A percentile compares a stretch with the other conserved stretches of the same genome.
Evolutionary conservation across 177 flowering plant genomes (phyloP).

Genomic region (Vitis hybrid): DNA sequence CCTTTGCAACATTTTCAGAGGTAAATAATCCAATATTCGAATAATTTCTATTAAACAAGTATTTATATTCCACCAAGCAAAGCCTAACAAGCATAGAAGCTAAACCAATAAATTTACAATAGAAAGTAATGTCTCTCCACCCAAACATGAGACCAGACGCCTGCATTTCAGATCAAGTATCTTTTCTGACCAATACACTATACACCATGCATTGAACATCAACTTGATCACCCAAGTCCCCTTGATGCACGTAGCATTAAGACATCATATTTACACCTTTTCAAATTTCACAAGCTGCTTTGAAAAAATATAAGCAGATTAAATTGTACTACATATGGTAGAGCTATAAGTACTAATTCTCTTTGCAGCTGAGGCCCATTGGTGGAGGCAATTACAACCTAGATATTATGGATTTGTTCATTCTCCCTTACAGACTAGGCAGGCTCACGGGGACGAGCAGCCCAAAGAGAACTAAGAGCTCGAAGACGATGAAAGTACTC

Average conservation of each 20-base stretch:
- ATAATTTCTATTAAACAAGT: no score
- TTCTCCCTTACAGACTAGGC: slow-evolving; percentile 17
- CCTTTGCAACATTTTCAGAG: no score
- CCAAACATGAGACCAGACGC: no score
- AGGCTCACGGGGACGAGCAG: slow-evolving; percentile 59
- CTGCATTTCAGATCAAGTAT: no score
- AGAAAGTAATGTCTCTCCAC: no score
- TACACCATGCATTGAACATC: not conserved
- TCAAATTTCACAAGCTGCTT: slow-evolving; percentile 6
- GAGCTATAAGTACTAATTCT: not conserved
- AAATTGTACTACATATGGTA: not conserved
- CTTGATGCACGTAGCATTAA: not conserved
- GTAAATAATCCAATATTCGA: no score
- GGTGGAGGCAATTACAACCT: slow-evolving; percentile 5
- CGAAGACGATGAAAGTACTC: slow-evolving; percentile 81
- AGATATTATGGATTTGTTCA: not conserved
- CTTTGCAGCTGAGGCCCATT: not conserved
- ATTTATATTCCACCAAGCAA: no score
- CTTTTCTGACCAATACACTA: not conserved
- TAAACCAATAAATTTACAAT: no score
- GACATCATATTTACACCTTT: not conserved
- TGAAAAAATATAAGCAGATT: not conserved
- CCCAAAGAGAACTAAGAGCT: slow-evolving; percentile 72
- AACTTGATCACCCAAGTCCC: not conserved
- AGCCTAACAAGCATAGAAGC: no score